Evolutionary conservation across 176 grass and related monocot genomes (phyloP).

Genomic region (Thalia dealbata): DNA sequence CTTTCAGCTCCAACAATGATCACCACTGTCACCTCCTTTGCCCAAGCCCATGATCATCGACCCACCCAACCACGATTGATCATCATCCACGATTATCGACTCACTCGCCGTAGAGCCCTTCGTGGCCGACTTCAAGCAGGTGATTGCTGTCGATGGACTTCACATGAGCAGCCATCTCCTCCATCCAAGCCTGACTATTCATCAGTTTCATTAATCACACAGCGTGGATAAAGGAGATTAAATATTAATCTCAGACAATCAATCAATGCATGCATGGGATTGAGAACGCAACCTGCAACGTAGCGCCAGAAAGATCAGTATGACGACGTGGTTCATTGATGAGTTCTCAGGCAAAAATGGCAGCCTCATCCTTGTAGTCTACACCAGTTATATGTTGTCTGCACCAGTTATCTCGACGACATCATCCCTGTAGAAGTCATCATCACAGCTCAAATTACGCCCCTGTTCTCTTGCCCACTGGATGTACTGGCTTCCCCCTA

Average conservation of each 20-base stretch:
- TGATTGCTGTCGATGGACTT: conserved; percentile 19
- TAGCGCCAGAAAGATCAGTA: conserved; percentile 4
- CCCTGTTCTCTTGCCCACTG: conserved; percentile 6
- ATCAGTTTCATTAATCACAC: too few relatives aligned
- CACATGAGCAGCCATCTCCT: conserved; percentile 18
- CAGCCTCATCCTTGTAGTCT: conserved; percentile 10
- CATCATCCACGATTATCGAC: too few relatives aligned
- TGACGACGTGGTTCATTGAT: conserved; percentile 12
- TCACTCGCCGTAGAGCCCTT: conserved; percentile 22
- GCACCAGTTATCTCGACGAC: conserved; percentile 12
- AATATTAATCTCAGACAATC: too few relatives aligned
- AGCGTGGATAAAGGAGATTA: too few relatives aligned
- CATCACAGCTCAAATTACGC: background rate
- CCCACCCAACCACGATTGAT: too few relatives aligned
- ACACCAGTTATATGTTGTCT: conserved; percentile 5
- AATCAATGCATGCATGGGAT: too few relatives aligned
- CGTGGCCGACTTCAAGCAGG: conserved; percentile 6
- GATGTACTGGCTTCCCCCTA: conserved; percentile 23
- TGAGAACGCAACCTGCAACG: background rate
- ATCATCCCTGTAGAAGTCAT: conserved; percentile 13
- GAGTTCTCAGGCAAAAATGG: conserved; percentile 23
- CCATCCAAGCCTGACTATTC: conserved; percentile 9
- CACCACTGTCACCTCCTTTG: too few relatives aligned
- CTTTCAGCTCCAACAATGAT: too few relatives aligned
- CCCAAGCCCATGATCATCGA: too few relatives aligned